Percentiles rank a stretch among this genome's conserved stretches.
Conservation (phyloP, 202 grass and related monocot species). For the Zoysia matrella region DNA sequence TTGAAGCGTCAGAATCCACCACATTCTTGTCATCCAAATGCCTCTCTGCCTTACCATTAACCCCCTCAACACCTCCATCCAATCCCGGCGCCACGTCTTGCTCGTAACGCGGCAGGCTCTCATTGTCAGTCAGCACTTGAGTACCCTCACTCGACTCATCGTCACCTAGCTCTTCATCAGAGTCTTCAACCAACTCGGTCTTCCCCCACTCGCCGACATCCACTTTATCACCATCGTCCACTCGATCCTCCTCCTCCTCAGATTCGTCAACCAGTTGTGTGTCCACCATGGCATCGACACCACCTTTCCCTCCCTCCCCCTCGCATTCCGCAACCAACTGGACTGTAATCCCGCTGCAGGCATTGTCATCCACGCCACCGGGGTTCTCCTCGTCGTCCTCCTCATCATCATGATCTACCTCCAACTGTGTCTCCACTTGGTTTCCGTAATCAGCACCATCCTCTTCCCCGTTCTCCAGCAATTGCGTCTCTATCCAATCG, state of each 20-base stretch:
- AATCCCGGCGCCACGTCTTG: neutral
- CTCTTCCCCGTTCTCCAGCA: slow-evolving; percentile 45
- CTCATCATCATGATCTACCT: slow-evolving; percentile 12
- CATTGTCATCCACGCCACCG: neutral
- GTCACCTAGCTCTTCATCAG: slow-evolving; percentile 38
- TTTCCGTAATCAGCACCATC: neutral
- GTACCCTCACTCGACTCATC: slow-evolving; percentile 42
- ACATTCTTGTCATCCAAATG: slow-evolving; percentile 15
- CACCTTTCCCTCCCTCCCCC: neutral
- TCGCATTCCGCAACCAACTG: slow-evolving; percentile 30
- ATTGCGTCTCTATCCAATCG: slow-evolving; percentile 52
- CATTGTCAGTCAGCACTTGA: slow-evolving; percentile 45
- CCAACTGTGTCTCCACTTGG: slow-evolving; percentile 40
- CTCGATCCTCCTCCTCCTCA: neutral
- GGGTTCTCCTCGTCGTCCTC: neutral
- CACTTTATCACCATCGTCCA: slow-evolving; percentile 3
- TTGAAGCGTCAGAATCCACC: slow-evolving; percentile 78
- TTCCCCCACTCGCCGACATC: slow-evolving; percentile 31
- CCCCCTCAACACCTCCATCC: neutral
- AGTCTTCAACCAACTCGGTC: slow-evolving; percentile 51
- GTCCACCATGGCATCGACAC: neutral
- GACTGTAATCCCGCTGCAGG: neutral
- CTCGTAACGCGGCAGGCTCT: slow-evolving; percentile 33
- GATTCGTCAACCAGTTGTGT: slow-evolving; percentile 46
- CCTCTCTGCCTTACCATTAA: neutral